A percentile compares a stretch with the other conserved stretches of the same genome.
phyloP scores from a whole-genome alignment of 176 grass and related monocot genomes.

The Carex cristatella region DNA sequence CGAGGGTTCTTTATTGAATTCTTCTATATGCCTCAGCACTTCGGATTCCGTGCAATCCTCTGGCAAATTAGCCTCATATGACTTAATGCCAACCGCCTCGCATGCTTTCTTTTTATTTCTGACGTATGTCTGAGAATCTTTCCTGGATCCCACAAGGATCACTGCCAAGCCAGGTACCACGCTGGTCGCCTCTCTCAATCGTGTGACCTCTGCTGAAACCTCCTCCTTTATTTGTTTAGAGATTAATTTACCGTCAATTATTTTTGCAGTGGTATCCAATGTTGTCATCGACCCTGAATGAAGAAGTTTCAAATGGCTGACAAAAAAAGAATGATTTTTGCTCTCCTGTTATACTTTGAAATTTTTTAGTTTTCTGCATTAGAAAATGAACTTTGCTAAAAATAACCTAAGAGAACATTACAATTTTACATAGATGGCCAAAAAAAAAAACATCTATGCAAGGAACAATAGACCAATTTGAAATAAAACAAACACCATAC shows the following conservation, averaged over 20 bases:
- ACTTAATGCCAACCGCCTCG: constrained; percentile 75
- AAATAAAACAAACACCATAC: background rate
- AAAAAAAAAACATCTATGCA: background rate
- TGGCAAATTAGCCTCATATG: constrained; percentile 61
- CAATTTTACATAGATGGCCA: background rate
- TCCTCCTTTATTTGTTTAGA: constrained; percentile 79
- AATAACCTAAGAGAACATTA: background rate
- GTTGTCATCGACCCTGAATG: constrained; percentile 30
- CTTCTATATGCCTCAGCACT: constrained; percentile 54
- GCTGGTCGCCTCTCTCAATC: constrained; percentile 58
- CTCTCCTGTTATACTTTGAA: background rate
- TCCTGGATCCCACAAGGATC: constrained; percentile 74
- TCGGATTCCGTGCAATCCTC: constrained; percentile 79
- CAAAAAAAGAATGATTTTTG: background rate
- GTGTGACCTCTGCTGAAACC: constrained; percentile 38
- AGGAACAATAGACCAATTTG: background rate
- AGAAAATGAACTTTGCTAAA: background rate
- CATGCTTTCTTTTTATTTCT: constrained; percentile 95
- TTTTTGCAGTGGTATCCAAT: constrained; percentile 34
- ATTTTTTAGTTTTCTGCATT: background rate
- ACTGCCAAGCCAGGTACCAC: constrained; percentile 74
- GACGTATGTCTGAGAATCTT: constrained; percentile 90
- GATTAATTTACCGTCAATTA: constrained; percentile 79
- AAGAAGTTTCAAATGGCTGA: background rate
- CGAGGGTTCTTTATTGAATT: constrained; percentile 64